These are phyloP conservation scores for Ogataea ganodermae DNA, from an alignment of 805 yeast genomes.

Conservation along the genomic window DNA sequence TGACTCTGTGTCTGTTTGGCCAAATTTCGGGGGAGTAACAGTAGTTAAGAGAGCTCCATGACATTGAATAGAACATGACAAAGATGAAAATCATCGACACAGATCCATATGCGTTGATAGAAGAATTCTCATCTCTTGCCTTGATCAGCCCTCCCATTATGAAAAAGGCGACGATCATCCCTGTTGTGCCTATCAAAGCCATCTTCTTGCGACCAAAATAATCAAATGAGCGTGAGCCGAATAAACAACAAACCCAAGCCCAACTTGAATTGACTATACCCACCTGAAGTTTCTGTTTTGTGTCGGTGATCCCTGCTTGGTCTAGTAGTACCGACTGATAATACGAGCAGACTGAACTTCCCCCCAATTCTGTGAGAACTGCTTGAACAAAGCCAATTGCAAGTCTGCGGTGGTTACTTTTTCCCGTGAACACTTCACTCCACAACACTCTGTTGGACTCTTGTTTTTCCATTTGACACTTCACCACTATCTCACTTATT, in stretches of 20 bases:
- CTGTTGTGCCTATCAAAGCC: slow-evolving; percentile 15
- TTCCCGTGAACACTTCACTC: slow-evolving; percentile 2
- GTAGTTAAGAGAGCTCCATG: slow-evolving; percentile 47
- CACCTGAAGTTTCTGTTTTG: slow-evolving; percentile 22
- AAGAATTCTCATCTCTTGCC: slow-evolving; percentile 7
- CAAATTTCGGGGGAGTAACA: slow-evolving; percentile 47
- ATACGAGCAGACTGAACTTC: slow-evolving; percentile 43
- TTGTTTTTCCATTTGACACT: slow-evolving; percentile 27
- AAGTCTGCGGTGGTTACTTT: slow-evolving; percentile 5
- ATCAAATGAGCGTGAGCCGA: slow-evolving; percentile 21
- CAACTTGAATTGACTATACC: slow-evolving; percentile 22
- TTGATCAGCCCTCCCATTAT: slow-evolving; percentile 24
- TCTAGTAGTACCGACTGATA: slow-evolving; percentile 40
- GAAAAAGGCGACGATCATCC: slow-evolving; percentile 23
- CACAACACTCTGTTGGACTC: slow-evolving; percentile 1
- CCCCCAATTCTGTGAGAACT: slow-evolving; percentile 5
- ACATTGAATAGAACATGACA: slow-evolving; percentile 43
- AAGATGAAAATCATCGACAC: slow-evolving; percentile 51
- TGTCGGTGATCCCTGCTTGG: slow-evolving; percentile 21
- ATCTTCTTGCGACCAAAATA: slow-evolving; percentile 20
- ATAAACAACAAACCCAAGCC: slow-evolving; percentile 19
- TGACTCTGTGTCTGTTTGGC: slow-evolving; percentile 29
- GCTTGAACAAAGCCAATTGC: slow-evolving; percentile 3
- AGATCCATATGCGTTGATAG: slow-evolving; percentile 27
- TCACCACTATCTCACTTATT: slow-evolving; percentile 7